Conservation (phyloP, 2,329 filamentous ascomycete species). For the Rugonectria rugulosa region DNA sequence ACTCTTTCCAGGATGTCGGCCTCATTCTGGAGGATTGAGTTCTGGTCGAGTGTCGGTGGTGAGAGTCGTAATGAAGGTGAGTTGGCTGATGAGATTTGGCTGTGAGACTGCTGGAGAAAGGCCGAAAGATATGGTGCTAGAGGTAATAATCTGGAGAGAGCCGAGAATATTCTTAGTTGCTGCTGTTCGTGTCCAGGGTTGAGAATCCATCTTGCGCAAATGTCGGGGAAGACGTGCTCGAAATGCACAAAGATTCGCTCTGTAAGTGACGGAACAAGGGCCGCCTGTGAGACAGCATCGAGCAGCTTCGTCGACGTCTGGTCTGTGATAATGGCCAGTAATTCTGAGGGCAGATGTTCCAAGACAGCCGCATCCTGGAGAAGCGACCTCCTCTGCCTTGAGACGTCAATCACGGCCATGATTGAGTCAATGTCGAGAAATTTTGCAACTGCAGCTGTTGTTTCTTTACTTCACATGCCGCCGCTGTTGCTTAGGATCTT, state of each 20-base stretch:
- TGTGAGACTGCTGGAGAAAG: constrained; percentile 62
- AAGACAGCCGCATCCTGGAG: constrained; percentile 62
- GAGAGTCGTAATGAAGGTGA: constrained; percentile 40
- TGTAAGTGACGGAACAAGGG: constrained; percentile 74
- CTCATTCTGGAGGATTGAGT: constrained; percentile 33
- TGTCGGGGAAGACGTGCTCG: constrained; percentile 78
- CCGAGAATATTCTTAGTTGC: constrained; percentile 63
- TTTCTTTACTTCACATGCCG: constrained; percentile 34
- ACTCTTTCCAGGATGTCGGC: constrained; percentile 41
- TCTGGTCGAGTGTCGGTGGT: constrained; percentile 41
- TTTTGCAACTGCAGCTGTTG: constrained; percentile 38
- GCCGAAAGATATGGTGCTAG: constrained; percentile 81
- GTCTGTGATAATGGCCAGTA: constrained; percentile 71
- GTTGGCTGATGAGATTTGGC: constrained; percentile 23
- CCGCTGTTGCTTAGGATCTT: constrained; percentile 48
- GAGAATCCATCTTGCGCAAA: constrained; percentile 81
- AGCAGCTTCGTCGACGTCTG: constrained; percentile 72
- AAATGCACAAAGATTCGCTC: constrained; percentile 78
- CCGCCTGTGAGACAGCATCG: constrained; percentile 72
- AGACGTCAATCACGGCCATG: constrained; percentile 66
- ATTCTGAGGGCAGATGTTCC: constrained; percentile 71
- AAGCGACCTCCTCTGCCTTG: constrained; percentile 62
- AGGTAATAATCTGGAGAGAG: constrained; percentile 81
- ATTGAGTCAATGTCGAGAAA: constrained; percentile 44
- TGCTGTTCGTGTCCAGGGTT: constrained; percentile 49